A percentile compares a stretch with the other conserved stretches of the same genome.
Evolutionary conservation across 768 basidiomycete species (phyloP).

Genomic region (Neoboletus magnificus): DNA sequence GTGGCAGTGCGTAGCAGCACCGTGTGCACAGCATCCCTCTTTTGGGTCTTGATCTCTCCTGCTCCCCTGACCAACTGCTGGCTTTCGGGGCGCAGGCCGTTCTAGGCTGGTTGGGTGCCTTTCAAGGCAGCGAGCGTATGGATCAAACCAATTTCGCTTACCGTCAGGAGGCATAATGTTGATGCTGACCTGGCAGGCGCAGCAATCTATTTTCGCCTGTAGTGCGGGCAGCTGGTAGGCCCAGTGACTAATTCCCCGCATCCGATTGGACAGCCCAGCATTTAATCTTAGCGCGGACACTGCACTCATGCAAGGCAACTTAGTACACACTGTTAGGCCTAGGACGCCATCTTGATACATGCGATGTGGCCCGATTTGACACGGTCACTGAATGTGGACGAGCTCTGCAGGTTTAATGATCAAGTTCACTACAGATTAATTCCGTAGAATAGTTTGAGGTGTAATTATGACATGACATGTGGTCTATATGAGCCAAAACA

Average conservation of each 20-base stretch:
- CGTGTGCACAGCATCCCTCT: neutral
- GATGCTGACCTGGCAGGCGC: neutral
- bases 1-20: too few species aligned
- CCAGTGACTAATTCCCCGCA: constrained; percentile 1
- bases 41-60: neutral
- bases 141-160: neutral
- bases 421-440: neutral
- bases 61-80: neutral
- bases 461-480: constrained; percentile 2
- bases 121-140: neutral
- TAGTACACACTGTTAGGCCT: neutral
- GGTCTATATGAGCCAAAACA: neutral
- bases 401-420: neutral
- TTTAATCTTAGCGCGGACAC: neutral
- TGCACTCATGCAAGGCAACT: neutral
- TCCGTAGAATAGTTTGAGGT: neutral
- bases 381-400: neutral
- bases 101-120: neutral
- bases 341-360: neutral
- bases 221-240: neutral
- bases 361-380: neutral
- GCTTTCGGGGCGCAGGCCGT: too few species aligned
- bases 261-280: constrained; percentile 4
- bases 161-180: neutral
- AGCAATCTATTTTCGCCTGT: neutral